Evolutionary conservation across 257 asterid genomes (phyloP), one percentile per base, ranked within the genome.

Genomic region (Solanum phureja): DNA sequence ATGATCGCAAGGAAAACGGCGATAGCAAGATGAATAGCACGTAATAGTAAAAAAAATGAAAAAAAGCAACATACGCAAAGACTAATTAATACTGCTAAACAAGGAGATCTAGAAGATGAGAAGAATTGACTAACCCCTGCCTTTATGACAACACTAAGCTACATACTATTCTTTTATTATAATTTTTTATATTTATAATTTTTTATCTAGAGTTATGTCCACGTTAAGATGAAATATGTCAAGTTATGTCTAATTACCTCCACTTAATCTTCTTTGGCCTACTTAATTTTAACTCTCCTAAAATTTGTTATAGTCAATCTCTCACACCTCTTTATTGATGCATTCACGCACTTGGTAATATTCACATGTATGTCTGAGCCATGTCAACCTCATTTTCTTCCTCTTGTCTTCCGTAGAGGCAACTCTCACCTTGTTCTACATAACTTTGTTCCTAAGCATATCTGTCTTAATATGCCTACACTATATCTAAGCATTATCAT

Each of bases 171-270:
- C 6, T 21, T 21, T 4, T 8, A 60, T 60, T 3, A n/a, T n/a
- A n/a, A n/a, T n/a, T n/a, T n/a, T n/a, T n/a, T n/a, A n/a, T n/a
- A n/a, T n/a, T n/a, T n/a, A 2, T 3, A 60, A 1, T 5, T 23
- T 60, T 2, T 9, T 23, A 9, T 23, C 7, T 8, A 9, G n/a
- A n/a, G 3, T 60, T 1, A 60, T 60, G 0, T 23, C 0, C 0
- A 1, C 69, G 1, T 2, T 8, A 9, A 23, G 1, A 1, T 60
- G 0, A 23, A 9, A 23, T 1, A 0, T 23, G 13, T 60, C 12
- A 21, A 8, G 1, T 0, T 8, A 60, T 4, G 2, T 8, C 2
- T 8, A 3, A 23, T 58, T 0, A 8, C 11, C 27, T 58, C 3
- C 11, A 3, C 27, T 58, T 7, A 21, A 7, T 60, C 3, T 23